Evolutionary conservation across 495 filamentous ascomycete species (phyloP), one percentile per base, ranked within the genome.

Genomic region (Neurospora hispaniola): DNA sequence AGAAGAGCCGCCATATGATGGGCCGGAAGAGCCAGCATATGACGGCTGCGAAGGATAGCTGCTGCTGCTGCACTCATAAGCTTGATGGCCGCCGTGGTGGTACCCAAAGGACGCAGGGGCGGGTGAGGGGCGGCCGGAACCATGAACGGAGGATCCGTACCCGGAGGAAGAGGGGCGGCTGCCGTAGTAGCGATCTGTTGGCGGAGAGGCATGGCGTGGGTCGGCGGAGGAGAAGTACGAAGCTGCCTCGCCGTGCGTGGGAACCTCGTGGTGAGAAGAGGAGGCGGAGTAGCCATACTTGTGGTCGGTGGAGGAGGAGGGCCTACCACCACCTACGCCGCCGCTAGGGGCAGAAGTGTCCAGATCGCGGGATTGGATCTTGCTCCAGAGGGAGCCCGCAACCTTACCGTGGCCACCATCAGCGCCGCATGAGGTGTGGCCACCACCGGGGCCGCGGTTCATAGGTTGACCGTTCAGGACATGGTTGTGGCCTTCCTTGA

Each of bases 401-500:
- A 85, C 84, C 69, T 82, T 85, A 5, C 85, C 85, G 75, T 88
- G 86, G 5, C 87, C 83, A n/a, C 82, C 80, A 71, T 84, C 80
- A 12, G 76, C 81, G n/a, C 78, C 76, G 18, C 71, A 72, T 1
- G 73, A 71, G 8, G 78, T 81, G 35, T 78, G 80, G 11, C 77
- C 77, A n/a, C 80, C 80, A n/a, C 83, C 82, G 48, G 83, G 82
- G 20, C 69, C 71, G 20, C 79, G 80, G 54, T 81, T 77, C 1
- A 77, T 71, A 43, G 68, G 1, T 0, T 59, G 20, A 1, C 42
- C 38, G 59, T 71, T 43, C 59, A 81, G 78, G 16, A 84, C 78
- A 71, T 96, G 94, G 75, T 98, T 98, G 77, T 88, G 88, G 66
- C 94, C 93, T 3, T 85, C 83, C 70, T 87, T 88, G 62, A 98